Conservation (phyloP, 2,329 filamentous ascomycete genomes). For the Alternaria rosae region DNA sequence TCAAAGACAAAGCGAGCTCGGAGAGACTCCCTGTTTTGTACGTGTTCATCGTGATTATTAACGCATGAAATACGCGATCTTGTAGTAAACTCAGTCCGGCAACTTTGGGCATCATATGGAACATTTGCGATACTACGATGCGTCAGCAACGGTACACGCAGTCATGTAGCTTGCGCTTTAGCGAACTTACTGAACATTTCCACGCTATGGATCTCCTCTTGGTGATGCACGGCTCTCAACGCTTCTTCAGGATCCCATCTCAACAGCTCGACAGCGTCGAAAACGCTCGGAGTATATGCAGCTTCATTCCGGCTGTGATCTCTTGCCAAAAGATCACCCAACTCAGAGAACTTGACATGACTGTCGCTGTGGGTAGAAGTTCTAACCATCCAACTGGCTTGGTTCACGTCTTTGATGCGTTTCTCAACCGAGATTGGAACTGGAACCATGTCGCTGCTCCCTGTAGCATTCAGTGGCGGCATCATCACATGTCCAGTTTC, state of each 20-base stretch:
- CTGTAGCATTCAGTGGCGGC: conserved; percentile 7
- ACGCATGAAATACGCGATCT: conserved; percentile 70
- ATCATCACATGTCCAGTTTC: conserved; percentile 18
- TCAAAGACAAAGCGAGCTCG: conserved; percentile 60
- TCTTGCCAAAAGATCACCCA: conserved; percentile 65
- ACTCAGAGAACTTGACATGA: conserved; percentile 66
- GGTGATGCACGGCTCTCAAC: conserved; percentile 27
- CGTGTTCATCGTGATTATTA: conserved; percentile 63
- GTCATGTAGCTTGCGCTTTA: background rate
- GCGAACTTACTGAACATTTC: conserved; percentile 47
- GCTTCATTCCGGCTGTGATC: conserved; percentile 65
- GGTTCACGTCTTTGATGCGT: conserved; percentile 21
- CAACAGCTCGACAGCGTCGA: conserved; percentile 56
- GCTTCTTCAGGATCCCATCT: conserved; percentile 51
- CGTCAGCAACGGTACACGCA: conserved; percentile 9
- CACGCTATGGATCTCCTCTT: conserved; percentile 39
- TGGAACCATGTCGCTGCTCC: background rate
- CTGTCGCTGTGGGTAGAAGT: conserved; percentile 59
- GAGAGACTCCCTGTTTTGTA: conserved; percentile 21
- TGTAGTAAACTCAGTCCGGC: conserved; percentile 59
- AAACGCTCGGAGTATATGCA: conserved; percentile 65
- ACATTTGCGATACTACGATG: conserved; percentile 66
- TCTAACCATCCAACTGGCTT: conserved; percentile 70
- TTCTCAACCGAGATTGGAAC: conserved; percentile 27
- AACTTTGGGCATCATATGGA: conserved; percentile 62